These are phyloP conservation scores for Cryptococcus sp. DNA, from an alignment of 1,284 basidiomycete genomes.

Conservation along the genomic window DNA sequence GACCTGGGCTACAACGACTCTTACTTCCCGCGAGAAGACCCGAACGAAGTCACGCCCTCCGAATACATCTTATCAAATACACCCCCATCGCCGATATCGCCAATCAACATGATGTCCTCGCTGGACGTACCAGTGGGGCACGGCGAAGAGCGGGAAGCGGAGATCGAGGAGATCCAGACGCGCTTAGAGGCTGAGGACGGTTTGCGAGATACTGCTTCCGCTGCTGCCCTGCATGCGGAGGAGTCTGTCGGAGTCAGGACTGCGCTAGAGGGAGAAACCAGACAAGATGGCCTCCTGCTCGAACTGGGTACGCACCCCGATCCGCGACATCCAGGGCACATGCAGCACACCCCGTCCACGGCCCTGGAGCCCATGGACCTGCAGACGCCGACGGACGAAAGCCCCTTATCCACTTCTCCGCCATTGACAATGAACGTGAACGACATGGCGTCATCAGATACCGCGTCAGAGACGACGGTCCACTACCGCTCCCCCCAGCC, in stretches of 20 bases:
- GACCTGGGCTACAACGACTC: slow-evolving; percentile 85
- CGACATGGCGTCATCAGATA: not conserved
- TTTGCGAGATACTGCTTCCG: slow-evolving; percentile 9
- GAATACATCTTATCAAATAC: slow-evolving; percentile 51
- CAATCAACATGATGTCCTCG: slow-evolving; percentile 11
- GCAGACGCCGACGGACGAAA: slow-evolving; percentile 1
- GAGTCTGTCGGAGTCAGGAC: slow-evolving; percentile 19
- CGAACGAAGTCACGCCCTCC: slow-evolving; percentile 31
- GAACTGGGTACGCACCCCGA: slow-evolving; percentile 37
- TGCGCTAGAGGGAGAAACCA: slow-evolving; percentile 11
- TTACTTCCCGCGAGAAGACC: slow-evolving; percentile 62
- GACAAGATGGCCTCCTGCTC: slow-evolving; percentile 8
- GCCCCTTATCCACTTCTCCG: not conserved
- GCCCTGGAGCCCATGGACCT: slow-evolving; percentile 36
- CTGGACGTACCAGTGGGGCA: slow-evolving; percentile 18
- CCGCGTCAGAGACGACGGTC: not conserved
- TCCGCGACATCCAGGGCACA: slow-evolving; percentile 31
- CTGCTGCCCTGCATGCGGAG: slow-evolving; percentile 11
- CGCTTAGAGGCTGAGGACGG: slow-evolving; percentile 23
- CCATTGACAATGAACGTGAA: not conserved
- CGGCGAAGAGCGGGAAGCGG: slow-evolving; percentile 16
- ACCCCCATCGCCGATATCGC: slow-evolving; percentile 28
- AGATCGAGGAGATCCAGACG: slow-evolving; percentile 23
- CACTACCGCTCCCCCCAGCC: slow-evolving; percentile 1
- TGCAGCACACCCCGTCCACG: slow-evolving; percentile 36